Percentiles rank a stretch among this genome's conserved stretches.
These are phyloP conservation scores for Aspergillus alliaceus DNA, from an alignment of 2,329 filamentous ascomycete species.

Conservation along the genomic window DNA sequence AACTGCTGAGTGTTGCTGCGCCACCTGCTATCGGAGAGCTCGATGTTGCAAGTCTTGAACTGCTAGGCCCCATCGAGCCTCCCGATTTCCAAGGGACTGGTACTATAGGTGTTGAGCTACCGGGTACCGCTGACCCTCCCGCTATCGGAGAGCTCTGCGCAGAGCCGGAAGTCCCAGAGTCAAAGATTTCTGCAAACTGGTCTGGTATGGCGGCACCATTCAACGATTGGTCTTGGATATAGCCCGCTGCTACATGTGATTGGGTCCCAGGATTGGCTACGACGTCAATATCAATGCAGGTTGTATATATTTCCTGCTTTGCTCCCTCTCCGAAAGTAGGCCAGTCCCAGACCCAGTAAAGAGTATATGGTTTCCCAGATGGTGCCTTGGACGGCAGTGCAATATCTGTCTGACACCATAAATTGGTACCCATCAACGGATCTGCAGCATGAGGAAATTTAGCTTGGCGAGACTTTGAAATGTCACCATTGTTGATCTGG, in stretches of 20 bases:
- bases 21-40: background rate
- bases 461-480: constrained; percentile 60
- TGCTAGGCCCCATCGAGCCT: background rate
- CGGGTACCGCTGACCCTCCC: background rate
- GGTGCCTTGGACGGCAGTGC: constrained; percentile 67
- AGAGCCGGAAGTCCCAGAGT: constrained; percentile 5
- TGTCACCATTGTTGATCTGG: constrained; percentile 64
- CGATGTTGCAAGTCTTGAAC: background rate
- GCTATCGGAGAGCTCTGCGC: background rate
- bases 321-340: constrained; percentile 59
- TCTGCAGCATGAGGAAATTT: constrained; percentile 55
- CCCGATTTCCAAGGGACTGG: background rate
- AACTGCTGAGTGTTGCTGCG: no score
- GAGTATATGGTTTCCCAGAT: constrained; percentile 67
- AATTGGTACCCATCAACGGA: constrained; percentile 56
- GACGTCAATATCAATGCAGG: constrained; percentile 51
- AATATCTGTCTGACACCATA: constrained; percentile 81
- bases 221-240: constrained; percentile 35
- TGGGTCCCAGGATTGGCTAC: constrained; percentile 22
- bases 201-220: constrained; percentile 40
- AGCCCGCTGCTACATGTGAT: constrained; percentile 18
- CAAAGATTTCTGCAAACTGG: constrained; percentile 36
- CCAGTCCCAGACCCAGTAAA: constrained; percentile 99
- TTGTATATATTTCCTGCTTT: constrained; percentile 50
- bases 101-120: background rate